Percentiles rank a stretch among this genome's conserved stretches.
phyloP scores from a whole-genome alignment of 2,329 filamentous ascomycete genomes.

The Xylariaceae sp. region DNA sequence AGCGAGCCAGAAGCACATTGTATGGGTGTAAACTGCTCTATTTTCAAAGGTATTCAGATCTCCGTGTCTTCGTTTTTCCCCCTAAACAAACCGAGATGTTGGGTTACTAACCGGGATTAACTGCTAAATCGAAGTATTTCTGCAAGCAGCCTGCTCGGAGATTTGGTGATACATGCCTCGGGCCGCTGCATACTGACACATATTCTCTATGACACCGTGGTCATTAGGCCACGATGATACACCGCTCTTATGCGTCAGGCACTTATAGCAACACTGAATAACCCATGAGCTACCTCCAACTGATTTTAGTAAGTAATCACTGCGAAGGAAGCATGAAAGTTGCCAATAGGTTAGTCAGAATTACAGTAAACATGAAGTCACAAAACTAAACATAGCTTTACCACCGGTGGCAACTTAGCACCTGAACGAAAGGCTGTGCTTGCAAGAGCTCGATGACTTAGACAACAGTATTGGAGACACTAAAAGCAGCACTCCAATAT shows the following conservation, averaged over 20 bases:
- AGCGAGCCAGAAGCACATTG: not conserved
- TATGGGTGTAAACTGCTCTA: too few relatives aligned
- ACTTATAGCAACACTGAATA: conserved; percentile 18
- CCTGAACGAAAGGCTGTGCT: conserved; percentile 3
- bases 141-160: conserved; percentile 40
- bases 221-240: conserved; percentile 15
- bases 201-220: not conserved
- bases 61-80: not conserved
- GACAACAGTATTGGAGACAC: not conserved
- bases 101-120: not conserved
- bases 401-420: not conserved
- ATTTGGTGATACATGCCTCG: conserved; percentile 36
- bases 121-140: conserved; percentile 28
- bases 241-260: conserved; percentile 11
- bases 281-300: not conserved
- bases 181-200: conserved; percentile 29
- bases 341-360: not conserved
- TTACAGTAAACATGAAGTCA: not conserved
- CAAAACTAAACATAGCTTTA: not conserved
- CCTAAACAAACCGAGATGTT: not conserved
- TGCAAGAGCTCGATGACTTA: not conserved
- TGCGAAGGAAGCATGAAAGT: not conserved
- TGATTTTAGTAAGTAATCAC: not conserved
- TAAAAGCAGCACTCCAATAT: not conserved
- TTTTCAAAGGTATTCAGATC: not conserved